Base-by-base conservation (phyloP, 192 early-diverging fungal species). In the Coemansia sp. region DNA sequence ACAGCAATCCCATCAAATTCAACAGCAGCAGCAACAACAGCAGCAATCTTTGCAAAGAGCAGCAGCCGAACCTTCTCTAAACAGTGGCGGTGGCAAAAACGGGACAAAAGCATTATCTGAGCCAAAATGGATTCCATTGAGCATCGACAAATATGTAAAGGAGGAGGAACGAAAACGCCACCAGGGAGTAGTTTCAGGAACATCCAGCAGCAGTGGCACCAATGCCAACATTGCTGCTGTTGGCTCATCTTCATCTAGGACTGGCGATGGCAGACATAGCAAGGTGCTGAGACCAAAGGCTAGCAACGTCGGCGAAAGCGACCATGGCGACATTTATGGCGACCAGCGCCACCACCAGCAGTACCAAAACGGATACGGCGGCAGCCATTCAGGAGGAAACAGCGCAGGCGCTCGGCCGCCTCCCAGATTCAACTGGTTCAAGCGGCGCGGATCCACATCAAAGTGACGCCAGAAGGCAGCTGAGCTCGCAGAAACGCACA, bases 371-470 rank as follows among this genome's bases (percentile, higher is more conserved):
- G 37, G 46, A 46, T 55, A 72, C 46, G 32, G 66, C 18, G 41
- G 60, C 45, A 37, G 41, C 41, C 40, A 41, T 48, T 64, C 69
- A 5, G 42, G 63, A 48, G 18, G 39, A 19, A 42, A 37, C 57
- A 22, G 57, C 57, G 15, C 57, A 37, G 57, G 66, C 16, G 65
- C 68, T 8, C 78, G 72, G 26, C 65, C 65, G 41, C 79, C 79
- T 8, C 66, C 73, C 18, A 62, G 71, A 15, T 82, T 82, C 74
- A 82, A 76, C 74, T 82, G 79, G 79, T 82, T 82, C 68, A 82
- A 82, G 71, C 70, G 79, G 57, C 79, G 79, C 45, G 79, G 79
- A 37, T 82, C 79, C 51, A 82, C 79, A n/a, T 82, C 79, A 26
- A 82, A 69, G 55, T 67, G 68, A 49, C 41, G 60, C 13, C 18